Evolutionary conservation across 2,329 filamentous ascomycete species (phyloP).

Genomic region (Colletotrichum lentis): DNA sequence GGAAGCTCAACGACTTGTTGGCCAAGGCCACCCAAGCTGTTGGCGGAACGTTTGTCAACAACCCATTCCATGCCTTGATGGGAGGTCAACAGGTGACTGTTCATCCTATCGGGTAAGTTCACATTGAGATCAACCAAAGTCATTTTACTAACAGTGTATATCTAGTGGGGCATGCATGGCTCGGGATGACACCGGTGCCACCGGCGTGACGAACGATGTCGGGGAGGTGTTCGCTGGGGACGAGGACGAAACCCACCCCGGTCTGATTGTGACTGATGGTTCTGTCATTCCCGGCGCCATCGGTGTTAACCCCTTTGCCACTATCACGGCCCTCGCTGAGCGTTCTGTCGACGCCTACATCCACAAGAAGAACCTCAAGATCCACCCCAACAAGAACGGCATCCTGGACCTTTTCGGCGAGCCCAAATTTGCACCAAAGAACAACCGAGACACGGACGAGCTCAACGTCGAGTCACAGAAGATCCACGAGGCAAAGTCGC

Average conservation of each 20-base stretch:
- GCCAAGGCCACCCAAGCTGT: conserved; percentile 63
- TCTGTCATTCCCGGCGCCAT: conserved; percentile 69
- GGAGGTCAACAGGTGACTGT: conserved; percentile 69
- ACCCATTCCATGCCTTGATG: conserved; percentile 65
- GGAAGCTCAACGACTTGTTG: conserved; percentile 61
- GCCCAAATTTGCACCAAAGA: conserved; percentile 48
- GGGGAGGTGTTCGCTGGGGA: conserved; percentile 67
- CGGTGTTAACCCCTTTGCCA: conserved; percentile 73
- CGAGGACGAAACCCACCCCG: conserved; percentile 60
- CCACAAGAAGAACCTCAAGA: conserved; percentile 50
- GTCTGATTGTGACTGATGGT: conserved; percentile 69
- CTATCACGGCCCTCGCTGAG: conserved; percentile 74
- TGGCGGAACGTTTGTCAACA: conserved; percentile 67
- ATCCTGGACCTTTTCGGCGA: conserved; percentile 63
- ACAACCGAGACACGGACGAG: conserved; percentile 37
- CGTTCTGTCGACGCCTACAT: conserved; percentile 64
- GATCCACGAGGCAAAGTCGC: conserved; percentile 48
- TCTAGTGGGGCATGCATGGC: conserved; percentile 69
- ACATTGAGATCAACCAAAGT: conserved; percentile 19
- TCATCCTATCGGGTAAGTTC: conserved; percentile 66
- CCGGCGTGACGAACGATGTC: conserved; percentile 68
- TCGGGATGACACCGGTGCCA: conserved; percentile 61
- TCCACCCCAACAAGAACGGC: conserved; percentile 57
- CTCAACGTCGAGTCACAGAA: conserved; percentile 49
- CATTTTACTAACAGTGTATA: conserved; percentile 32